Percentiles rank a stretch among this genome's conserved stretches.
Evolutionary conservation across 768 basidiomycete species (phyloP).

Genomic region (Cytidiella melzeri): DNA sequence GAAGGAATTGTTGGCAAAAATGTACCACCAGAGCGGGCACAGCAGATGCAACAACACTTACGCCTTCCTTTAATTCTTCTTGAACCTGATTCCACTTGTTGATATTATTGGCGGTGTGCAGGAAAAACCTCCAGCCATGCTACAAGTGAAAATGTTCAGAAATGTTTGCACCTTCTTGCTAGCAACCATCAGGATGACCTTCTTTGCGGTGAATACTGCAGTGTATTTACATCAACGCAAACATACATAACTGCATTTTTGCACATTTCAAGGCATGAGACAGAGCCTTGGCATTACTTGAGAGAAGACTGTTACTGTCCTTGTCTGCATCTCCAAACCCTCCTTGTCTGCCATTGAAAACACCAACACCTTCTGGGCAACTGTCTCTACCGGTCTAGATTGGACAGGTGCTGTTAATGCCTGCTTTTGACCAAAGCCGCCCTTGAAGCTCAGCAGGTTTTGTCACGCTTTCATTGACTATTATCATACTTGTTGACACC

Average conservation of each 20-base stretch:
- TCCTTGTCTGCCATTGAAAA: slow-evolving; percentile 62
- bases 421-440: slow-evolving; percentile 17
- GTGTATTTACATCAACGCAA: slow-evolving; percentile 24
- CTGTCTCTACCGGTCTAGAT: slow-evolving; percentile 26
- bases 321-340: slow-evolving; percentile 35
- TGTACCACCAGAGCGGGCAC: slow-evolving; percentile 5
- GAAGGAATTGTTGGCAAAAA: slow-evolving; percentile 5
- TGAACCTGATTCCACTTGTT: slow-evolving; percentile 97
- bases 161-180: slow-evolving; percentile 73
- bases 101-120: slow-evolving; percentile 82
- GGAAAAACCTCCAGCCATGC: slow-evolving; percentile 4
- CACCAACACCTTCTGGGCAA: slow-evolving; percentile 45
- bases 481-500: background rate
- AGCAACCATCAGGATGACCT: slow-evolving; percentile 74
- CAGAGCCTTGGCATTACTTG: slow-evolving; percentile 45
- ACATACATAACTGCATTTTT: slow-evolving; percentile 17
- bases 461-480: slow-evolving; percentile 8
- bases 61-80: slow-evolving; percentile 57
- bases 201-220: slow-evolving; percentile 50
- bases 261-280: slow-evolving; percentile 22
- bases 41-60: slow-evolving; percentile 12
- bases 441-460: slow-evolving; percentile 52
- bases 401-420: slow-evolving; percentile 12
- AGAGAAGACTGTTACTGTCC: slow-evolving; percentile 23
- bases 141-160: background rate